phyloP scores from a whole-genome alignment of 306 rosid genomes.

The Dicorynia guianensis region DNA sequence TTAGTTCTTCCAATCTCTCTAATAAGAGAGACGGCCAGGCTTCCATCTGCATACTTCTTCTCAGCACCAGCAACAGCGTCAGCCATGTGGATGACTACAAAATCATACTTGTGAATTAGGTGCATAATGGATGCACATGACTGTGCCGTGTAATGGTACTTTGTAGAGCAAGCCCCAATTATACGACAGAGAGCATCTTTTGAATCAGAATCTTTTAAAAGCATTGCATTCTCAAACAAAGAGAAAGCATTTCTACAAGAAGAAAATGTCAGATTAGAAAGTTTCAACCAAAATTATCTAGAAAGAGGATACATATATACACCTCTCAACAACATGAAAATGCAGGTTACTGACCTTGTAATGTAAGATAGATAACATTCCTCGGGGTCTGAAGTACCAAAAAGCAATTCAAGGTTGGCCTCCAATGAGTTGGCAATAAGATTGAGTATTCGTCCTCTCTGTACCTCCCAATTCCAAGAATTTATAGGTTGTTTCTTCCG shows the following conservation, averaged over 20 bases:
- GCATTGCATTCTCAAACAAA: constrained; percentile 72
- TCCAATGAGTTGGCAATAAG: constrained; percentile 93
- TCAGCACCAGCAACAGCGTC: constrained; percentile 82
- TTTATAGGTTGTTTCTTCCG: constrained; percentile 68
- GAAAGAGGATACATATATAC: neutral
- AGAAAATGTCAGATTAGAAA: constrained; percentile 40
- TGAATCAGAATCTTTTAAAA: constrained; percentile 73
- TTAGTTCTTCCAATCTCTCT: constrained; percentile 93
- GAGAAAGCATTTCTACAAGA: constrained; percentile 68
- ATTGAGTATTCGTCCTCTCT: constrained; percentile 78
- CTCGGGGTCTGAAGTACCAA: constrained; percentile 75
- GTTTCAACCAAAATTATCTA: constrained; percentile 23
- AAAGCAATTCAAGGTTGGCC: constrained; percentile 79
- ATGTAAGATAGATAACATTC: constrained; percentile 82
- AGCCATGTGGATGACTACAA: constrained; percentile 82
- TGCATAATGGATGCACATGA: constrained; percentile 91
- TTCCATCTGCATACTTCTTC: constrained; percentile 91
- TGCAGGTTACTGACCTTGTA: constrained; percentile 64
- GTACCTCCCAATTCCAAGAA: constrained; percentile 93
- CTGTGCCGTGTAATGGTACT: constrained; percentile 83
- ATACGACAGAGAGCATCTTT: constrained; percentile 87
- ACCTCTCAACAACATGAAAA: neutral
- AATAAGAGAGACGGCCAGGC: constrained; percentile 73
- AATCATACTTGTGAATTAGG: constrained; percentile 90
- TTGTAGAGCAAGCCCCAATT: constrained; percentile 88